Base-by-base conservation (phyloP, 169 alveolate species). In the Eimeria brunetti region DNA sequence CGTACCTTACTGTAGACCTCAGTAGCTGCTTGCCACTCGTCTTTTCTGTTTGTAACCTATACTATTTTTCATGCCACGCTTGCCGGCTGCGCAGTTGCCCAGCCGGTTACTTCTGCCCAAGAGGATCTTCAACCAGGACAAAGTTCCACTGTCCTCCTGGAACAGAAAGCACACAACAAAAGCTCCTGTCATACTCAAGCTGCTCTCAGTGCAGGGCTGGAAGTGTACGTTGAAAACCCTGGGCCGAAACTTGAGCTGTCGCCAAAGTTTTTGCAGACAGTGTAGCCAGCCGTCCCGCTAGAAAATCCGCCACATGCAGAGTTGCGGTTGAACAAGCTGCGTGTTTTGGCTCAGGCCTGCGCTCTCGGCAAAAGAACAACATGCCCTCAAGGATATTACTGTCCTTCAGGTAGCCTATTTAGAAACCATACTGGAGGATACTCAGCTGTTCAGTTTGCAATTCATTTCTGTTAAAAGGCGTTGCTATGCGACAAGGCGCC, bases 321-420 rank as follows among this genome's bases (percentile, higher is more conserved):
- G 46, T 20, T 80, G 44, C 4, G 88, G 27, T 44, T 1, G 76
- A 83, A 16, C 18, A 53, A 81, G 46, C 9, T 76, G 36, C 14
- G 41, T n/a, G 62, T n/a, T 86, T 86, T 41, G 62, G 30, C 46
- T 62, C 92, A 86, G 92, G 83, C 53, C 1, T 86, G 92, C 36
- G 20, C 24, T 30, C 9, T 38, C 9, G 5, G 16, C 16, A 18
- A 12, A 36, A 86, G 20, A 49, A 30, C 33, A 18, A 0, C 33
- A 1, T 86, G 92, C 83, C 92, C 92, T 30, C 81, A 41, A 60
- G 92, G 92, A 58, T 60, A 36, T 71, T 86, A 86, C 71, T 86
- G 92, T 64, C 92, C 81, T 33, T 56, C 14, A 60, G 92, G 92
- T 86, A 62, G 33, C 46, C 83, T 41, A 80, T n/a, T 11, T 36